Conservation (phyloP, 208 protist species). For the Leishmania lainsoni region DNA sequence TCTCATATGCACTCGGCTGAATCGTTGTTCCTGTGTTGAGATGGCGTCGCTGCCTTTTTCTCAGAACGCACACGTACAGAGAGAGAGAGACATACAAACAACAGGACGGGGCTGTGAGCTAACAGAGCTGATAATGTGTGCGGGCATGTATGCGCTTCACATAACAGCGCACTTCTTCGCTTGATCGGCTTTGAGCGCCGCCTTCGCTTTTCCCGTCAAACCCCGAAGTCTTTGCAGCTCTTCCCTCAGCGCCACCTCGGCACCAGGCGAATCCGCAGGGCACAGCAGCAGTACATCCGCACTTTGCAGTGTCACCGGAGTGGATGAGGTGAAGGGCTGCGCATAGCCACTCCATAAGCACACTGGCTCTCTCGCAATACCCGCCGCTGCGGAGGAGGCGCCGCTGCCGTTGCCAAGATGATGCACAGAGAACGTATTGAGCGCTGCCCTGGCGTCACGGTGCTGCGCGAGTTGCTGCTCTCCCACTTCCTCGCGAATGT, state of each 20-base stretch:
- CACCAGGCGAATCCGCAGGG: constrained; percentile 5
- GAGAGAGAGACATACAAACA: neutral
- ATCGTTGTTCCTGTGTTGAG: neutral
- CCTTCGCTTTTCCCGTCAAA: constrained; percentile 56
- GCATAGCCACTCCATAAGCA: constrained; percentile 10
- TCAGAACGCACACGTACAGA: neutral
- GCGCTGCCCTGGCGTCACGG: neutral
- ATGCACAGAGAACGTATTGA: constrained; percentile 18
- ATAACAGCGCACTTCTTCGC: constrained; percentile 70
- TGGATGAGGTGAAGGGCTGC: neutral
- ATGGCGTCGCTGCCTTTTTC: neutral
- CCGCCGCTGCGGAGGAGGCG: neutral
- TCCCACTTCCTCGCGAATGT: constrained; percentile 37
- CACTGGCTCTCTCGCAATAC: neutral
- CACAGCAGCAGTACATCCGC: constrained; percentile 62
- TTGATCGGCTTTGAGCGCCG: constrained; percentile 48
- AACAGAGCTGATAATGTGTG: neutral
- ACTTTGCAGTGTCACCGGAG: constrained; percentile 35
- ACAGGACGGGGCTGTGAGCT: neutral
- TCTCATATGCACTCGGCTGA: neutral
- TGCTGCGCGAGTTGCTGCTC: constrained; percentile 17
- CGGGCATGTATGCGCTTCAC: constrained; percentile 28
- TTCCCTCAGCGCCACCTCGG: constrained; percentile 26
- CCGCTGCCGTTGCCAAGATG: constrained; percentile 6
- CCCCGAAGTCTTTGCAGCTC: constrained; percentile 48